phyloP scores from a whole-genome alignment of 2,329 filamentous ascomycete species.

The Claviceps arundinis region DNA sequence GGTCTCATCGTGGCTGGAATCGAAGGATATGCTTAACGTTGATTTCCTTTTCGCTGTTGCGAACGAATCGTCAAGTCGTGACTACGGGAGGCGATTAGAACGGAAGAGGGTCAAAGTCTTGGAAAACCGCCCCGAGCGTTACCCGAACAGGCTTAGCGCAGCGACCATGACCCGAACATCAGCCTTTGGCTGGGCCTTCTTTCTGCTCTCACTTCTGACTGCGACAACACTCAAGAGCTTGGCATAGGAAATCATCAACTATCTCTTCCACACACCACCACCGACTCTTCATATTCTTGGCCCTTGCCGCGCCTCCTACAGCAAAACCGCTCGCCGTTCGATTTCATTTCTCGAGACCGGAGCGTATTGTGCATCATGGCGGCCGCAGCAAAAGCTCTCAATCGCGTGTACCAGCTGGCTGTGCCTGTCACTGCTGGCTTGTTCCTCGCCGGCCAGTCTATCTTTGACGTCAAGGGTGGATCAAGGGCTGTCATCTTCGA shows the following conservation, averaged over 20 bases:
- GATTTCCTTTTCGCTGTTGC: constrained; percentile 12
- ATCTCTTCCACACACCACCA: background rate
- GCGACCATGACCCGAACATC: constrained; percentile 10
- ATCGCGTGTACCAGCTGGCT: constrained; percentile 51
- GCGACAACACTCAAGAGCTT: background rate
- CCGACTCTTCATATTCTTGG: background rate
- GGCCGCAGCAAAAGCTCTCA: constrained; percentile 43
- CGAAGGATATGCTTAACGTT: constrained; percentile 11
- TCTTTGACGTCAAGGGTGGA: constrained; percentile 96
- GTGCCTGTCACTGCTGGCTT: constrained; percentile 60
- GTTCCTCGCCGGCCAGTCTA: constrained; percentile 58
- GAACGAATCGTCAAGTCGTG: constrained; percentile 11
- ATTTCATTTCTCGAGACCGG: background rate
- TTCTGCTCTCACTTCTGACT: background rate
- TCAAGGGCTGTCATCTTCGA: constrained; percentile 97
- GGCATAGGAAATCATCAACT: background rate
- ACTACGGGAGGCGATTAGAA: constrained; percentile 1
- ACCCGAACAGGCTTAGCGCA: constrained; percentile 21
- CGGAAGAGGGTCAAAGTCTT: constrained; percentile 10
- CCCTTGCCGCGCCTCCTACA: background rate
- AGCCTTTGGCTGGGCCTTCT: constrained; percentile 4
- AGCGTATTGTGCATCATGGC: constrained; percentile 24
- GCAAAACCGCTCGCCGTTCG: background rate
- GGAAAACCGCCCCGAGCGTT: constrained; percentile 21
- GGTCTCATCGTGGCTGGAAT: constrained; percentile 26